Evolutionary conservation across 2,329 filamentous ascomycete species (phyloP), one percentile per base, ranked within the genome.

Genomic region (Penicillium sp.): DNA sequence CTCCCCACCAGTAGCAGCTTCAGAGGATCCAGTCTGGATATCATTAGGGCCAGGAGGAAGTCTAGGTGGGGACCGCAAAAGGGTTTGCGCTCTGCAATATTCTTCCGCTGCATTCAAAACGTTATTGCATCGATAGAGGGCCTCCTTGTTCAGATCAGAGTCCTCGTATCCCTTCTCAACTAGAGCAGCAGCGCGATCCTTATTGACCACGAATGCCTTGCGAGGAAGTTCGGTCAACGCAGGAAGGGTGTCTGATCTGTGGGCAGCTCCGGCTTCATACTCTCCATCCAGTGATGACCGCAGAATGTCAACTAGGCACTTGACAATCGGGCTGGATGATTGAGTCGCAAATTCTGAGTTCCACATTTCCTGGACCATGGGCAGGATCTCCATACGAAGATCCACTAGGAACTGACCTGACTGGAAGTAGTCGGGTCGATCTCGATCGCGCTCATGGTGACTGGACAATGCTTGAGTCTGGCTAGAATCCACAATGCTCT

Each of bases 381-480:
- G 87, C 10, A 96, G 70, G 17, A 96, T 80, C 17, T 83, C 80
- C 67, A 86, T 81, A 28, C 93, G 84, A 28, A 97, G 69, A 62
- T 97, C 91, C 4, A 97, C 81, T 10, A 96, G 72, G 39, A 97
- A 85, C 55, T 96, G 91, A 1, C 79, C 74, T 10, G 81, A 76
- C 7, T 75, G 70, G 61, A 86, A 87, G 54, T 76, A 79, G 53
- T 84, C 79, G 7, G 76, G 64, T 18, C 74, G 71, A 34, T 75
- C 72, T 23, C 76, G 68, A 33, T 82, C 78, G 30, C 75, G 71
- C 7, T 81, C 77, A 39, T 67, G 67, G n/a, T 70, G 70, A 29
- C 62, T 66, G 43, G 71, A 69, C 62, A 81, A 71, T 17, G 72
- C 67, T 30, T 72, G 68, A 7, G 81, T 80, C 56, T 83, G 81